A percentile compares a stretch with the other conserved stretches of the same genome.
phyloP scores from a whole-genome alignment of 208 protist genomes.

The Leishmania mexicana region DNA sequence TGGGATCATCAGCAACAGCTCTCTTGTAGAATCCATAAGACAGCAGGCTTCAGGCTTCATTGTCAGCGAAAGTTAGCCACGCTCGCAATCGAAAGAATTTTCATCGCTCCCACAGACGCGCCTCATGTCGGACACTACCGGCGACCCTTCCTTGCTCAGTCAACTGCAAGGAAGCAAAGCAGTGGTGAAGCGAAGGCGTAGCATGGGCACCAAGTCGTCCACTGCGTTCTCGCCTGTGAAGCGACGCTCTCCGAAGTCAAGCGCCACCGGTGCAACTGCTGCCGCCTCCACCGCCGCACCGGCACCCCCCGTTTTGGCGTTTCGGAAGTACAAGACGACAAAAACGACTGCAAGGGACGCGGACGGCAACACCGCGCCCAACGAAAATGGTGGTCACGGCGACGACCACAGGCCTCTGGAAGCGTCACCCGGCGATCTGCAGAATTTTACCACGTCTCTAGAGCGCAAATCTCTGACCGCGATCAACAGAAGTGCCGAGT shows the following conservation, averaged over 20 bases:
- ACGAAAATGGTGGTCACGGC: neutral
- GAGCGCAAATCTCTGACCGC: neutral
- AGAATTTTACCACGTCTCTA: neutral
- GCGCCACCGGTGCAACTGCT: neutral
- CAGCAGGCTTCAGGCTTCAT: neutral
- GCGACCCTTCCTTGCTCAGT: neutral
- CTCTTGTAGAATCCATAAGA: neutral
- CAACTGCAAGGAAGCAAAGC: neutral
- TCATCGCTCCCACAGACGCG: neutral
- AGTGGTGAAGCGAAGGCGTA: neutral
- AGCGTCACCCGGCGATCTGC: neutral
- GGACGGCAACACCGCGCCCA: neutral
- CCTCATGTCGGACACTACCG: neutral
- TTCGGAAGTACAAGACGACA: neutral
- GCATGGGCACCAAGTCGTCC: conserved; percentile 15
- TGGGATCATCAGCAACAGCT: neutral
- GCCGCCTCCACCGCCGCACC: neutral
- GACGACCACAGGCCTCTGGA: neutral
- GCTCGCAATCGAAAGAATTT: neutral
- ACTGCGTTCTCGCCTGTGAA: neutral
- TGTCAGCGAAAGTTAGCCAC: neutral
- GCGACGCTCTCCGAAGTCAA: neutral
- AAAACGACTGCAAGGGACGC: neutral
- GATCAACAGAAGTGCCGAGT: neutral
- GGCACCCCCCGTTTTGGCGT: neutral